A percentile compares a stretch with the other conserved stretches of the same genome.
phyloP scores from a whole-genome alignment of 805 yeast species.

The Cyberlindnera mississippiensis region DNA sequence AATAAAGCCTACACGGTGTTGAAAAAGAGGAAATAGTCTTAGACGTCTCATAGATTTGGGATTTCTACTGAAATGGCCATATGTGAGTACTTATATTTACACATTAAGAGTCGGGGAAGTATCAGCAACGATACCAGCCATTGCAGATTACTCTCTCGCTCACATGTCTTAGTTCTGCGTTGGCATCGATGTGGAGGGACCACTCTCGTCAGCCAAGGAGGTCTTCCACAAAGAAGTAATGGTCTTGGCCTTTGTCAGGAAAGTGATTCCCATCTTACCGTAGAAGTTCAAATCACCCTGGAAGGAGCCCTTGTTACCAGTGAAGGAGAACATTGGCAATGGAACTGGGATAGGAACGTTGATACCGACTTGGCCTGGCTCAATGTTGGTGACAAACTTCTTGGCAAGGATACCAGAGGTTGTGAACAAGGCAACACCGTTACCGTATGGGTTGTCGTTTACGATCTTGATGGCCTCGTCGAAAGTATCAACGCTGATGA shows the following conservation, averaged over 20 bases:
- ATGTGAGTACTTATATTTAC: too few species aligned
- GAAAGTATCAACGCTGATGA: slow-evolving; percentile 58
- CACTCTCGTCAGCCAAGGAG: slow-evolving; percentile 43
- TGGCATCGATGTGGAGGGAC: slow-evolving; percentile 67
- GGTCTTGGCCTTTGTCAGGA: slow-evolving; percentile 72
- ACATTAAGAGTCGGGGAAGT: too few species aligned
- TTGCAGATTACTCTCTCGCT: too few species aligned
- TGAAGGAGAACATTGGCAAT: slow-evolving; percentile 75
- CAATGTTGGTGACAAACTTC: slow-evolving; percentile 62
- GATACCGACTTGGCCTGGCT: slow-evolving; percentile 74
- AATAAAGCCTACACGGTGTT: too few species aligned
- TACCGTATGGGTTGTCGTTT: slow-evolving; percentile 61
- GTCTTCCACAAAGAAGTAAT: slow-evolving; percentile 67
- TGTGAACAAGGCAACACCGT: slow-evolving; percentile 69
- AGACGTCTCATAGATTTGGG: too few species aligned
- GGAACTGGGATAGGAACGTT: slow-evolving; percentile 82
- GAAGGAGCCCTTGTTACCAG: slow-evolving; percentile 73
- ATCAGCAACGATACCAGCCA: too few species aligned
- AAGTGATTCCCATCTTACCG: slow-evolving; percentile 71
- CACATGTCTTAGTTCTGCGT: slow-evolving; percentile 39
- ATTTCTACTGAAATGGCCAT: too few species aligned
- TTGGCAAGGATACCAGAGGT: slow-evolving; percentile 66
- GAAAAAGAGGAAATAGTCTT: too few species aligned
- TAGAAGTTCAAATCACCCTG: slow-evolving; percentile 77
- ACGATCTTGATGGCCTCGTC: slow-evolving; percentile 69